Evolutionary conservation across 139 green algal genomes (phyloP).

Genomic region (Picocystis salinarum): DNA sequence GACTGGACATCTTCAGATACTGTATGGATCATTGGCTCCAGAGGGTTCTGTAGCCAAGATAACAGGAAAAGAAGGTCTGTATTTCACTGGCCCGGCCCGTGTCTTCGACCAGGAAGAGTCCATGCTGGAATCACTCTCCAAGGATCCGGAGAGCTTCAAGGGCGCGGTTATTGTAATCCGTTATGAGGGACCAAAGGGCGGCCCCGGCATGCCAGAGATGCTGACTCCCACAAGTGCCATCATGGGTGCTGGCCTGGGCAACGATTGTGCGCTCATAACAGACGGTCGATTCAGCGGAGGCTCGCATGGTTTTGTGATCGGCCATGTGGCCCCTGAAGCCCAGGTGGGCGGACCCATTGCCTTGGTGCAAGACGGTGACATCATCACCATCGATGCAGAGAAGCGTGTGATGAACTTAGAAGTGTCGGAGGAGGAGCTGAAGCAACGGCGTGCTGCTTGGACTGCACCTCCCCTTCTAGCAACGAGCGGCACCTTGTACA

Average conservation of each 20-base stretch:
- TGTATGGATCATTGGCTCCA: slow-evolving; percentile 90
- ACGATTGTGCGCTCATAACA: slow-evolving; percentile 88
- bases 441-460: slow-evolving; percentile 39
- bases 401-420: slow-evolving; percentile 57
- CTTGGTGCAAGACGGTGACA: slow-evolving; percentile 73
- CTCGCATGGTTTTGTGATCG: slow-evolving; percentile 94
- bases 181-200: slow-evolving; percentile 90
- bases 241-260: slow-evolving; percentile 89
- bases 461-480: slow-evolving; percentile 58
- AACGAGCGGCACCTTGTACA: slow-evolving; percentile 71
- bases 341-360: slow-evolving; percentile 80
- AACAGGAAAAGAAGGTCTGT: slow-evolving; percentile 71
- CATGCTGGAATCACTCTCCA: slow-evolving; percentile 72
- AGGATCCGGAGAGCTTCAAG: slow-evolving; percentile 54
- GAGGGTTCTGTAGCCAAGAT: slow-evolving; percentile 95
- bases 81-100: slow-evolving; percentile 46
- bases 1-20: slow-evolving; percentile 55
- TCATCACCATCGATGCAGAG: slow-evolving; percentile 71
- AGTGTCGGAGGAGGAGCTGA: slow-evolving; percentile 49
- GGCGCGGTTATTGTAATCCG: slow-evolving; percentile 75
- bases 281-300: slow-evolving; percentile 91
- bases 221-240: slow-evolving; percentile 88
- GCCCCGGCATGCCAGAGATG: slow-evolving; percentile 98
- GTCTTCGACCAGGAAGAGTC: slow-evolving; percentile 89
- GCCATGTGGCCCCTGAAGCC: slow-evolving; percentile 87